These are phyloP conservation scores for Leishmania martiniquensis DNA, from an alignment of 208 protist species.

Conservation along the genomic window DNA sequence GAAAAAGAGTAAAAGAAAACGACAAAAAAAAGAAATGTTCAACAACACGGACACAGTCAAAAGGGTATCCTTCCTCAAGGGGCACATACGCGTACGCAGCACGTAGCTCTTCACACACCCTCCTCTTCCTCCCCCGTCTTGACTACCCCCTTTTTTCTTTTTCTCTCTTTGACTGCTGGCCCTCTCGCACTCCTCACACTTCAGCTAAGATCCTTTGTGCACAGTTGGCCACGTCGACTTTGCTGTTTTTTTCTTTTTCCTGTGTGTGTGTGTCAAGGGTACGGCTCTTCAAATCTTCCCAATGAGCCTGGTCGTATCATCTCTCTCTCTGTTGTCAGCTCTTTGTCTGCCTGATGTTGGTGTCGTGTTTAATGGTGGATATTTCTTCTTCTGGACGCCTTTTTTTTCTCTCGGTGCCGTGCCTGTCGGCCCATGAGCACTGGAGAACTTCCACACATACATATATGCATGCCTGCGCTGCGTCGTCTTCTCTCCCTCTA, in stretches of 20 bases:
- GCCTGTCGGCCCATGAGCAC: background rate
- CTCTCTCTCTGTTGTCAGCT: background rate
- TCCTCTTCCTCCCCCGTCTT: too few relatives aligned
- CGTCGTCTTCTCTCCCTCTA: background rate
- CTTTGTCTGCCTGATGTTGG: background rate
- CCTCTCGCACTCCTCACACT: background rate
- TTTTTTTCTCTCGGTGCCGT: background rate
- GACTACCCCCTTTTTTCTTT: background rate
- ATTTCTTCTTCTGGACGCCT: background rate
- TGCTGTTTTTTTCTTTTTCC: background rate
- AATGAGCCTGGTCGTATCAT: background rate
- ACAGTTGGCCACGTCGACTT: background rate
- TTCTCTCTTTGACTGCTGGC: background rate
- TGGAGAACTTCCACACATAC: constrained; percentile 1
- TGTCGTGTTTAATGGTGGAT: background rate
- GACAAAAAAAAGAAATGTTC: background rate
- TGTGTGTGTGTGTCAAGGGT: too few relatives aligned
- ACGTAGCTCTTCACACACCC: background rate
- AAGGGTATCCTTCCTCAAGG: background rate
- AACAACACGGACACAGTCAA: background rate
- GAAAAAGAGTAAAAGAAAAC: too few relatives aligned
- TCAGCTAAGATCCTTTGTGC: background rate
- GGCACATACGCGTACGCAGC: background rate
- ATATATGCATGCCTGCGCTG: background rate
- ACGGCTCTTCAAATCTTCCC: background rate